Percentiles rank a stretch among this genome's conserved stretches.
Evolutionary conservation across 371 early-diverging fungal genomes (phyloP).

Genomic region (Phascolomyces articulosus): DNA sequence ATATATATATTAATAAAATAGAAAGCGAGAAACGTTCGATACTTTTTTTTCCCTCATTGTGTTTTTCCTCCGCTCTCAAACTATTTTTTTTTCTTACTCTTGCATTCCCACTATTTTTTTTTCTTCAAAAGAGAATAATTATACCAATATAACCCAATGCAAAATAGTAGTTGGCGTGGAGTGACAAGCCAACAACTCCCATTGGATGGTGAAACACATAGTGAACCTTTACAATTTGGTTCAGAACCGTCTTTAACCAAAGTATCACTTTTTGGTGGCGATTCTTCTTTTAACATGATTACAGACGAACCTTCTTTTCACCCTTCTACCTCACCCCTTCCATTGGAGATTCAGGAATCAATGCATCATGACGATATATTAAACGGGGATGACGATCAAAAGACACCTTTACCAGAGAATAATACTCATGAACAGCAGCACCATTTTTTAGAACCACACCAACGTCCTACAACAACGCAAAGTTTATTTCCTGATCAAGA

Average conservation of each 20-base stretch:
- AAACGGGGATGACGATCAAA: constrained; percentile 6
- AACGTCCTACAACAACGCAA: neutral
- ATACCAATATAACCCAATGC: neutral
- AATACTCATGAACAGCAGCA: neutral
- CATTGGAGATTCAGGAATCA: neutral
- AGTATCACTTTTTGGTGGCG: constrained; percentile 26
- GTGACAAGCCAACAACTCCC: neutral
- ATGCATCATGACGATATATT: neutral
- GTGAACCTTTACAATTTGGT: constrained; percentile 7
- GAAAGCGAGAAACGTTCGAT: too few relatives aligned
- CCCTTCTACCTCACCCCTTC: neutral
- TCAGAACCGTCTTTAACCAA: constrained; percentile 32
- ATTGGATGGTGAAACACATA: constrained; percentile 7
- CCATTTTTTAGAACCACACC: neutral
- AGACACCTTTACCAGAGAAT: constrained; percentile 2
- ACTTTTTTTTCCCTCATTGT: neutral
- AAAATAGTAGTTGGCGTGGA: constrained; percentile 4
- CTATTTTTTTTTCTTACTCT: neutral
- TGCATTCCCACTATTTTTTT: neutral
- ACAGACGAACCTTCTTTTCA: constrained; percentile 5
- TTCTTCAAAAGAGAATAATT: neutral
- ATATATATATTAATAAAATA: neutral
- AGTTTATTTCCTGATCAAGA: neutral
- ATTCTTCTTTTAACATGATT: constrained; percentile 15
- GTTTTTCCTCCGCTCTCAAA: neutral